These are phyloP conservation scores for Cryptosporidium baileyi DNA, from an alignment of 169 alveolate genomes.

Conservation along the genomic window DNA sequence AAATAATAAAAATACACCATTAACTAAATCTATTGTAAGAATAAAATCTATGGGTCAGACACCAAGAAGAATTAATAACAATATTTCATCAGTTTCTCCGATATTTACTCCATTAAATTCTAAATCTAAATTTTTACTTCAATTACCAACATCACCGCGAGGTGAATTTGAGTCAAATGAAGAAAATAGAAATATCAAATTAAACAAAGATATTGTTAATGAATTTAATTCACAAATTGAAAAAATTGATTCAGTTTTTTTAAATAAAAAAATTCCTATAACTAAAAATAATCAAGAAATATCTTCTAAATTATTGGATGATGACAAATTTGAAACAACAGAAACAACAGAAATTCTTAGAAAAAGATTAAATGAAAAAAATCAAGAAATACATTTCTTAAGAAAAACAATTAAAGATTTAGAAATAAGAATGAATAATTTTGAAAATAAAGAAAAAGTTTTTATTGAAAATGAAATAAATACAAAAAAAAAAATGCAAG, in stretches of 20 bases:
- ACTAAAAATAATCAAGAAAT: not conserved
- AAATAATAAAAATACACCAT: not conserved
- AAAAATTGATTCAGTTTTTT: not conserved
- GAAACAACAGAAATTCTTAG: constrained; percentile 11
- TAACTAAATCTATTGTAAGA: constrained; percentile 35
- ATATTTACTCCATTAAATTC: constrained; percentile 50
- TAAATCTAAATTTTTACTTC: not conserved
- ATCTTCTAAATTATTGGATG: not conserved
- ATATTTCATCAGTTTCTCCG: not conserved
- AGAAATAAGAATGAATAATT: constrained; percentile 16
- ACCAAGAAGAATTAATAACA: not conserved
- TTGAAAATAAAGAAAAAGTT: constrained; percentile 13
- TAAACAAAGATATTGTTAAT: not conserved
- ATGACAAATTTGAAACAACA: not conserved
- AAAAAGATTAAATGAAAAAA: constrained; percentile 49
- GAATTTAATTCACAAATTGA: not conserved
- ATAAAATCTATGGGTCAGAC: constrained; percentile 21
- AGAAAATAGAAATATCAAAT: constrained; percentile 1
- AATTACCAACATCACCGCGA: constrained; percentile 21
- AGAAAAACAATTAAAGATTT: constrained; percentile 39
- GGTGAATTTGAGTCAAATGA: not conserved
- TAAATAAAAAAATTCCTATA: not conserved
- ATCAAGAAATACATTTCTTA: constrained; percentile 52
- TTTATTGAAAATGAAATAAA: constrained; percentile 22
- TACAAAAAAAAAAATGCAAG: constrained; percentile 18